phyloP scores from a whole-genome alignment of 2,329 filamentous ascomycete species.

The Neofusicoccum umdonicola region DNA sequence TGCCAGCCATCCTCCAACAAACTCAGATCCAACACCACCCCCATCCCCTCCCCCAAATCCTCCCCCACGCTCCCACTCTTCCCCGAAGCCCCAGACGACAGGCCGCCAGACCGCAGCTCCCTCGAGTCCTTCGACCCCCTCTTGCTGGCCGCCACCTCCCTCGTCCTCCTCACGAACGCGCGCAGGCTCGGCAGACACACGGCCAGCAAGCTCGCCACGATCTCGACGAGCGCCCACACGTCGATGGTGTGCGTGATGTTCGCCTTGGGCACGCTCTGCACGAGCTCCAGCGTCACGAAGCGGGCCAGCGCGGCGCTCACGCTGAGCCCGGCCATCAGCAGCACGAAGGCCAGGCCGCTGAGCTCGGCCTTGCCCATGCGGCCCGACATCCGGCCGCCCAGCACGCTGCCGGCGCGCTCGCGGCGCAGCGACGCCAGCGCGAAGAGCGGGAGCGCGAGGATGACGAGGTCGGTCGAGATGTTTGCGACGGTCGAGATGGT shows the following conservation, averaged over 20 bases:
- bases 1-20: background rate
- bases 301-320: conserved; percentile 29
- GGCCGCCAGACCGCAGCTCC: background rate
- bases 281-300: conserved; percentile 28
- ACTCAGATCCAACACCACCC: background rate
- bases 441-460: conserved; percentile 28
- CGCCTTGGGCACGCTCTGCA: conserved; percentile 25
- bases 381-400: background rate
- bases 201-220: conserved; percentile 28
- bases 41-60: background rate
- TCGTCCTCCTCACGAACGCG: conserved; percentile 24
- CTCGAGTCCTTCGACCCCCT: background rate
- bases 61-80: background rate
- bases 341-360: conserved; percentile 28
- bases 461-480: conserved; percentile 28
- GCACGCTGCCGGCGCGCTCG: background rate
- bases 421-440: conserved; percentile 23
- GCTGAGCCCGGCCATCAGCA: conserved; percentile 28
- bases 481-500: conserved; percentile 31
- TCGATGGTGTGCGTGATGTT: conserved; percentile 34
- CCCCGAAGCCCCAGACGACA: background rate
- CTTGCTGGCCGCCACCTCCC: conserved; percentile 1
- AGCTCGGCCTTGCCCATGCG: conserved; percentile 20
- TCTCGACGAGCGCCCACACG: conserved; percentile 33
- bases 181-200: conserved; percentile 28